Percentiles rank a stretch among this genome's conserved stretches.
Evolutionary conservation across 495 filamentous ascomycete species (phyloP).

Genomic region (Astrothelium subdiscretum): DNA sequence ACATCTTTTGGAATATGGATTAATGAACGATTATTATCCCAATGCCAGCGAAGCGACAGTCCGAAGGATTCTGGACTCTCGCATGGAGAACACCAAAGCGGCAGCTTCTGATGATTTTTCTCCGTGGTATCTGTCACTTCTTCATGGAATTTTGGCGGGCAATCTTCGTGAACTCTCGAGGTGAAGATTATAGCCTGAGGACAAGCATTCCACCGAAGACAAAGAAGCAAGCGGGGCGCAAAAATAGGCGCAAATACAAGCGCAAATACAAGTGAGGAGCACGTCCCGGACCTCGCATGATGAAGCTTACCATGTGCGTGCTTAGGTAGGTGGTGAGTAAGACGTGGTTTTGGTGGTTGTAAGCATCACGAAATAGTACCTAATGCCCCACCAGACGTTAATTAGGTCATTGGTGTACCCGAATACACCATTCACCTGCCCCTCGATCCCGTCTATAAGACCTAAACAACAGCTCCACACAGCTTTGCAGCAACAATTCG

Average conservation of each 20-base stretch:
- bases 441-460: too few relatives aligned
- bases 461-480: too few relatives aligned
- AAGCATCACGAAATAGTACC: too few relatives aligned
- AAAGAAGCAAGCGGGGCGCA: background rate
- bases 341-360: too few relatives aligned
- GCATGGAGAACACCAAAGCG: background rate
- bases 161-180: too few relatives aligned
- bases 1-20: background rate
- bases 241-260: background rate
- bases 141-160: background rate
- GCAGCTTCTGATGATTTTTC: background rate
- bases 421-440: too few relatives aligned
- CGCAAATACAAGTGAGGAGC: background rate
- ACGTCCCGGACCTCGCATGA: too few relatives aligned
- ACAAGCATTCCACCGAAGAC: background rate
- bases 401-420: too few relatives aligned
- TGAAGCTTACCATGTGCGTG: background rate
- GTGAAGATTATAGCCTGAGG: background rate
- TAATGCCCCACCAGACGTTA: too few relatives aligned
- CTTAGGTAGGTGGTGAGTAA: too few relatives aligned
- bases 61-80: background rate
- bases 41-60: background rate
- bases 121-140: background rate
- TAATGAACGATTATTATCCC: background rate
- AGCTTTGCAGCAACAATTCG: too few relatives aligned